Percentiles rank a stretch among this genome's conserved stretches.
Evolutionary conservation across 768 basidiomycete species (phyloP).

Genomic region (Boletus pseudopeckii): DNA sequence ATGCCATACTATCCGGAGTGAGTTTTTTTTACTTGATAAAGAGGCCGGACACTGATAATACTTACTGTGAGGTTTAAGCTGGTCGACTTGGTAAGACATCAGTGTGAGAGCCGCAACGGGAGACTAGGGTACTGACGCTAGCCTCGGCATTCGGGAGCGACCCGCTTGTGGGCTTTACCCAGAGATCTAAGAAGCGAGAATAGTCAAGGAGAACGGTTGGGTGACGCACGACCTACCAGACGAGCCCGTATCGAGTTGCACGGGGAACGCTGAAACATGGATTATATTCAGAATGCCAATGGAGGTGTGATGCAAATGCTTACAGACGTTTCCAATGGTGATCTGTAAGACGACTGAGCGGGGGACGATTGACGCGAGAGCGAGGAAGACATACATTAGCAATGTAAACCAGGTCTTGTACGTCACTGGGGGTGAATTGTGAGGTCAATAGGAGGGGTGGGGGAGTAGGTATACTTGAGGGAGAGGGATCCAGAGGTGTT

Average conservation of each 20-base stretch:
- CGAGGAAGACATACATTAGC: slow-evolving; percentile 55
- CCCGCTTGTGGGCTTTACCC: slow-evolving; percentile 50
- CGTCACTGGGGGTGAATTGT: slow-evolving; percentile 45
- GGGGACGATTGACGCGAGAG: background rate
- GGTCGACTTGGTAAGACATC: slow-evolving; percentile 33
- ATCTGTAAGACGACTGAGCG: slow-evolving; percentile 42
- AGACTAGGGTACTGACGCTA: slow-evolving; percentile 41
- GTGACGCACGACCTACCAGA: slow-evolving; percentile 17
- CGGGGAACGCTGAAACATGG: slow-evolving; percentile 50
- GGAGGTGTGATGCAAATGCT: slow-evolving; percentile 9
- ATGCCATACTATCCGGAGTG: slow-evolving; percentile 60
- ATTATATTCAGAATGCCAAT: background rate
- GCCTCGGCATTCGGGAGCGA: slow-evolving; percentile 47
- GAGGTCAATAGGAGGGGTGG: background rate
- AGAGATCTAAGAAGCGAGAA: slow-evolving; percentile 52
- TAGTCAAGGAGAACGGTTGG: background rate
- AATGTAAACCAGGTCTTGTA: slow-evolving; percentile 76
- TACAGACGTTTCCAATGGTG: slow-evolving; percentile 60
- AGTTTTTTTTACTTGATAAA: background rate
- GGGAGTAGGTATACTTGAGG: slow-evolving; percentile 15
- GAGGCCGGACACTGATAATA: background rate
- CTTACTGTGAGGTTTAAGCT: slow-evolving; percentile 62
- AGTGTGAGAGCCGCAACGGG: background rate
- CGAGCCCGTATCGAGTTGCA: slow-evolving; percentile 85
- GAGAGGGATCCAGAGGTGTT: slow-evolving; percentile 12